Conservation (phyloP, 768 basidiomycete species). For the Nevesoporus exiguus region DNA sequence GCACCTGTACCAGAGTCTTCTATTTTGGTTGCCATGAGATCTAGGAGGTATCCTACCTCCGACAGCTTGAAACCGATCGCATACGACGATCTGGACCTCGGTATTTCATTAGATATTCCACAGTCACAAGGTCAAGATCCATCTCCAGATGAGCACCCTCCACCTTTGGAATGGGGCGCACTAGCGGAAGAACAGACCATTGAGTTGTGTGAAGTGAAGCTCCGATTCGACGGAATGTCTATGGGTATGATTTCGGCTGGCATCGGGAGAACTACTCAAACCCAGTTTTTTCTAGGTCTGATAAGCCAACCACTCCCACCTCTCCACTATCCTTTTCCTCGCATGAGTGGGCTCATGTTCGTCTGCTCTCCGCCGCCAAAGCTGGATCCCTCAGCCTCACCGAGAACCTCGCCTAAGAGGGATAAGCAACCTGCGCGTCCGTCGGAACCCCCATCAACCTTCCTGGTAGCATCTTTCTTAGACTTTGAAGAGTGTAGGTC, state of each 20-base stretch:
- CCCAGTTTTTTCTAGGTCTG: slow-evolving; percentile 33
- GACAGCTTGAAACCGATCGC: slow-evolving; percentile 26
- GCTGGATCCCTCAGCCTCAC: slow-evolving; percentile 24
- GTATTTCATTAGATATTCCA: slow-evolving; percentile 25
- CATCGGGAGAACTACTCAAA: slow-evolving; percentile 1
- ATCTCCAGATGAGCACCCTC: slow-evolving; percentile 22
- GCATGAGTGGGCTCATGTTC: slow-evolving; percentile 46
- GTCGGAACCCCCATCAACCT: slow-evolving; percentile 35
- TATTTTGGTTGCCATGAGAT: slow-evolving; percentile 61
- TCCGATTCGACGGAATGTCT: slow-evolving; percentile 43
- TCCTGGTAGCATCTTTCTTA: slow-evolving; percentile 51
- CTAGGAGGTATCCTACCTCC: slow-evolving; percentile 44
- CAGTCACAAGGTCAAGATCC: slow-evolving; percentile 9
- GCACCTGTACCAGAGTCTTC: slow-evolving; percentile 42
- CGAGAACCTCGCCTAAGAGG: slow-evolving; percentile 26
- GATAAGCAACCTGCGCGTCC: slow-evolving; percentile 23
- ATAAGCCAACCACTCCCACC: slow-evolving; percentile 44
- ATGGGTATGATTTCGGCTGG: slow-evolving; percentile 38
- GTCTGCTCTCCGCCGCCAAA: slow-evolving; percentile 37
- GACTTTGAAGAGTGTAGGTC: slow-evolving; percentile 60
- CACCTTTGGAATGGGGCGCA: slow-evolving; percentile 43
- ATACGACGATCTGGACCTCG: slow-evolving; percentile 44
- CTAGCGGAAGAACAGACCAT: slow-evolving; percentile 60
- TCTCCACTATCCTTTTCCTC: slow-evolving; percentile 35
- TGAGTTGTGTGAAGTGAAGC: slow-evolving; percentile 56